These are phyloP conservation scores for Neckera pumila DNA, from an alignment of 225 moss, liverwort and hornwort species.

Conservation along the genomic window DNA sequence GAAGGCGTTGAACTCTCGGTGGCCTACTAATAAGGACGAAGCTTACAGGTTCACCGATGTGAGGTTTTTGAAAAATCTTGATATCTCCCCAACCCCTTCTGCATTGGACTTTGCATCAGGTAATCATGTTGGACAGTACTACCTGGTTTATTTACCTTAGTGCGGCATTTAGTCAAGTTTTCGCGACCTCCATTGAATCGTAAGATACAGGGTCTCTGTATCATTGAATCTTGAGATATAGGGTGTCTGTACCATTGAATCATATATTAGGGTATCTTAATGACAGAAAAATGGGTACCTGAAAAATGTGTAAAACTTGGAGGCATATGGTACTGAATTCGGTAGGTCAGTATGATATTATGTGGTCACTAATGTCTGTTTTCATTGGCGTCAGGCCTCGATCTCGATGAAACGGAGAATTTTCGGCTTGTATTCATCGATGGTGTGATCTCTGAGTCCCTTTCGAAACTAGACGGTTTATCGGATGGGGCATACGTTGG, in stretches of 20 bases:
- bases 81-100: conserved; percentile 29
- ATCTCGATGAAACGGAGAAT: conserved; percentile 28
- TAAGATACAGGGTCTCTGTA: neutral
- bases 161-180: neutral
- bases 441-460: conserved; percentile 29
- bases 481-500: conserved; percentile 49
- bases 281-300: neutral
- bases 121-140: neutral
- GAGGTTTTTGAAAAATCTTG: conserved; percentile 67
- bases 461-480: conserved; percentile 63
- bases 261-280: neutral
- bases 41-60: conserved; percentile 67
- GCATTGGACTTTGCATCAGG: conserved; percentile 22
- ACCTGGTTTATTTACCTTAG: neutral
- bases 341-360: neutral
- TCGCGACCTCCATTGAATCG: neutral
- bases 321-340: neutral
- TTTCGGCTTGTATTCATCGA: conserved; percentile 53
- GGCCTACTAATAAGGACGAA: conserved; percentile 59
- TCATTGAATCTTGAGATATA: neutral
- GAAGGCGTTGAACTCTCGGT: conserved; percentile 57
- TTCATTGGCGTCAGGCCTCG: conserved; percentile 8
- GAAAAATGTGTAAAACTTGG: neutral
- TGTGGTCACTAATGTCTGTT: neutral
- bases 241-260: neutral